Conservation (phyloP, 2,329 filamentous ascomycete genomes). For the Tolypocladium ovalisporum region DNA sequence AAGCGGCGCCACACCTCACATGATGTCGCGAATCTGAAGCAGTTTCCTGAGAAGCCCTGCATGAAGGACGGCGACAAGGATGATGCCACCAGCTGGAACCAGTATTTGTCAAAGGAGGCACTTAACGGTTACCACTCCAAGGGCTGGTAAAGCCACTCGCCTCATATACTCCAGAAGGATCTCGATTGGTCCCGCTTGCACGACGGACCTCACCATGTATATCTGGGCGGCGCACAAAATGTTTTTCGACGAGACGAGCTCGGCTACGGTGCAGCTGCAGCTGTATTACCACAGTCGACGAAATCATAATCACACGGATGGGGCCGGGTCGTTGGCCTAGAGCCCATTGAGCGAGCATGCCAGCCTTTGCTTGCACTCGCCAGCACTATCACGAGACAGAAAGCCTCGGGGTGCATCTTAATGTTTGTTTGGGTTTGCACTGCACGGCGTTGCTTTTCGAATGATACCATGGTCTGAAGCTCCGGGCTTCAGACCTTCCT, state of each 20-base stretch:
- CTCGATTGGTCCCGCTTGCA: slow-evolving; percentile 6
- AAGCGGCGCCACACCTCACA: slow-evolving; percentile 86
- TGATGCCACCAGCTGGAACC: slow-evolving; percentile 69
- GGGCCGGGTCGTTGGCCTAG: not conserved
- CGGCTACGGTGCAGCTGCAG: not conserved
- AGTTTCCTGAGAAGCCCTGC: slow-evolving; percentile 60
- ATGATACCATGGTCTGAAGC: slow-evolving; percentile 20
- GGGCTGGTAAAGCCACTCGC: slow-evolving; percentile 22
- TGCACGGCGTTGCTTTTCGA: slow-evolving; percentile 8
- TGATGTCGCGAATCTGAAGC: slow-evolving; percentile 78
- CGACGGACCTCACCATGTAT: slow-evolving; percentile 11
- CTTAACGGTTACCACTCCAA: slow-evolving; percentile 34
- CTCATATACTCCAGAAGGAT: slow-evolving; percentile 2
- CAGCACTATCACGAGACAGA: slow-evolving; percentile 2
- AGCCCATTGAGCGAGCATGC: not conserved
- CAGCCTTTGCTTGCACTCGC: not conserved
- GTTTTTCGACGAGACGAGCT: slow-evolving; percentile 3
- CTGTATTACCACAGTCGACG: not conserved
- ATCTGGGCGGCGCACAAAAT: slow-evolving; percentile 17
- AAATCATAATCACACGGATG: slow-evolving; percentile 1
- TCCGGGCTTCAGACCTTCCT: slow-evolving; percentile 3
- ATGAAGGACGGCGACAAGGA: slow-evolving; percentile 49
- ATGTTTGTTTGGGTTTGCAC: slow-evolving; percentile 8
- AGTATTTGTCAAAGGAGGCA: slow-evolving; percentile 76
- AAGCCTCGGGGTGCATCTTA: slow-evolving; percentile 5